These are phyloP conservation scores for Meira miltonrushii DNA, from an alignment of 1,284 basidiomycete genomes.

Conservation along the genomic window DNA sequence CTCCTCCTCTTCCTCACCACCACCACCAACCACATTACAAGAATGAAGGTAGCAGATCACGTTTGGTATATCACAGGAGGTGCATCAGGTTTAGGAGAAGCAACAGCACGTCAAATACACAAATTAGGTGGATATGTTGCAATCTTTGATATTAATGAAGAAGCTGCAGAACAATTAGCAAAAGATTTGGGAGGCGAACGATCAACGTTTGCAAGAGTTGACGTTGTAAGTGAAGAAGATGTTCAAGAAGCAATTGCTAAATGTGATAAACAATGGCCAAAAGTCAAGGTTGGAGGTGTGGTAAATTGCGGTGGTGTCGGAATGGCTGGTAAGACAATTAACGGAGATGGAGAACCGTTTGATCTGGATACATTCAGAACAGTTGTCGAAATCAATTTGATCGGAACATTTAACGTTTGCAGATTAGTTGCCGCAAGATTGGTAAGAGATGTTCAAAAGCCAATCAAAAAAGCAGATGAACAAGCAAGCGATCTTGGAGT, in stretches of 20 bases:
- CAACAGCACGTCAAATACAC: conserved; percentile 32
- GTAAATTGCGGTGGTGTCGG: conserved; percentile 52
- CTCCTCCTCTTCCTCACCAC: background rate
- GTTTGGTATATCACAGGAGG: conserved; percentile 45
- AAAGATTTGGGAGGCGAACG: conserved; percentile 14
- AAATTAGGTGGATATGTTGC: conserved; percentile 35
- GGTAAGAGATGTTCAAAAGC: conserved; percentile 28
- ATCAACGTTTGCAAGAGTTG: conserved; percentile 33
- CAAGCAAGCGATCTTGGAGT: conserved; percentile 46
- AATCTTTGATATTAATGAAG: conserved; percentile 41
- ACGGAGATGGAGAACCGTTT: conserved; percentile 45
- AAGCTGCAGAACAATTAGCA: conserved; percentile 20
- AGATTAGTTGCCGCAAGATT: conserved; percentile 49
- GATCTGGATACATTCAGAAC: conserved; percentile 44
- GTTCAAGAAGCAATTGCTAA: conserved; percentile 34
- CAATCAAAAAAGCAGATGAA: conserved; percentile 23
- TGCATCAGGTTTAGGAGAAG: conserved; percentile 47
- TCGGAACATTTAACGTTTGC: conserved; percentile 53
- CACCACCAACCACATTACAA: background rate
- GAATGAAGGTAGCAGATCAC: conserved; percentile 38
- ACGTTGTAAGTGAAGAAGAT: conserved; percentile 43
- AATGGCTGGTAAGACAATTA: conserved; percentile 51
- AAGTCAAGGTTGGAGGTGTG: conserved; percentile 43
- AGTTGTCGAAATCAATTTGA: conserved; percentile 49
- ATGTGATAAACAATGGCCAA: conserved; percentile 31